These are phyloP conservation scores for Rhizophora apiculata DNA, from an alignment of 345 rosid genomes.

Conservation along the genomic window DNA sequence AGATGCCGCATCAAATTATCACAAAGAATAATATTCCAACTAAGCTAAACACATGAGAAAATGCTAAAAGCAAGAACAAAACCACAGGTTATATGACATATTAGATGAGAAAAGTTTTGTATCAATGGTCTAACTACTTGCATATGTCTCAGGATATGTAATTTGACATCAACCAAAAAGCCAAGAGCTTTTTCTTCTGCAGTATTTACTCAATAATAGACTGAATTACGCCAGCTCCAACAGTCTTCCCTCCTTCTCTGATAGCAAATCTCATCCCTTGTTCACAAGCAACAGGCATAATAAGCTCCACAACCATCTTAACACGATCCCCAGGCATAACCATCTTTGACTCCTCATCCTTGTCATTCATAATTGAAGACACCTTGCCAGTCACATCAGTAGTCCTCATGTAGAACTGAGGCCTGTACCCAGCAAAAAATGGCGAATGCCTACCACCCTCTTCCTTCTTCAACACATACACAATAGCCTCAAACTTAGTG, in stretches of 20 bases:
- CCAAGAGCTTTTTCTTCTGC: conserved; percentile 5
- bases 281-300: conserved; percentile 88
- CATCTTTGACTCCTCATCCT: conserved; percentile 95
- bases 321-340: conserved; percentile 98
- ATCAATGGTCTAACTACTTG: conserved; percentile 33
- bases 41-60: conserved; percentile 24
- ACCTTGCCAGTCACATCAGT: conserved; percentile 92
- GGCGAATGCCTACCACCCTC: conserved; percentile 98
- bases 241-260: conserved; percentile 94
- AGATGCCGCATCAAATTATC: conserved; percentile 19
- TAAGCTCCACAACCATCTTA: conserved; percentile 86
- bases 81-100: conserved; percentile 46
- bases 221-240: conserved; percentile 94
- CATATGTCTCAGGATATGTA: conserved; percentile 28
- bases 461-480: conserved; percentile 94
- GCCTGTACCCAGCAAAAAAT: conserved; percentile 78
- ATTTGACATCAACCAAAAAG: conserved; percentile 26
- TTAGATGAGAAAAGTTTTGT: conserved; percentile 22
- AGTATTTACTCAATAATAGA: conserved; percentile 46
- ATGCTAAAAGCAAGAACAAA: conserved; percentile 31
- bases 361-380: conserved; percentile 70
- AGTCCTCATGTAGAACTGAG: conserved; percentile 96
- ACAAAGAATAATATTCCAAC: conserved; percentile 32
- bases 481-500: conserved; percentile 66
- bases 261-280: conserved; percentile 98